Percentiles rank a stretch among this genome's conserved stretches.
phyloP scores from a whole-genome alignment of 768 basidiomycete species.

The Xerocomus spinulosus region DNA sequence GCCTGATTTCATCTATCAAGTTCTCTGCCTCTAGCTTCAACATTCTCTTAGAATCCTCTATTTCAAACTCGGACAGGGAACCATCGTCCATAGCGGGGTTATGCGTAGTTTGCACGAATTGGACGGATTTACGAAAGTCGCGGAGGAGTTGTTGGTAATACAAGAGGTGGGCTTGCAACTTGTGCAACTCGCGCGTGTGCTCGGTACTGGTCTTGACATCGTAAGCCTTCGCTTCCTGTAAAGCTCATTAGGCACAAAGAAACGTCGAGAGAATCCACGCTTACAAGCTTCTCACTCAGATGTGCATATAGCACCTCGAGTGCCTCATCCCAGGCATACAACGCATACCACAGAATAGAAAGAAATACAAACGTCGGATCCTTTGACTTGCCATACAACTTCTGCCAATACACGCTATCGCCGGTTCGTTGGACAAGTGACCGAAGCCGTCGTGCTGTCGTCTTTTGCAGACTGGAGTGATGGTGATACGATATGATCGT shows the following conservation, averaged over 20 bases:
- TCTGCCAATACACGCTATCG: slow-evolving; percentile 35
- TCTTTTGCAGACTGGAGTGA: slow-evolving; percentile 20
- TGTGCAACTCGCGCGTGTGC: slow-evolving; percentile 51
- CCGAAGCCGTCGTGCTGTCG: slow-evolving; percentile 26
- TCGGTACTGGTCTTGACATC: slow-evolving; percentile 35
- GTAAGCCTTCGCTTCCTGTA: slow-evolving; percentile 38
- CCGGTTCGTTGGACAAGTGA: slow-evolving; percentile 31
- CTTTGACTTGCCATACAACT: slow-evolving; percentile 27
- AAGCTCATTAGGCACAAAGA: neutral
- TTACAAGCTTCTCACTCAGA: slow-evolving; percentile 43
- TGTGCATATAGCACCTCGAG: slow-evolving; percentile 49
- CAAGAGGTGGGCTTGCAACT: slow-evolving; percentile 53
- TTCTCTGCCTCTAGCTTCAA: slow-evolving; percentile 19
- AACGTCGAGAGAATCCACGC: neutral
- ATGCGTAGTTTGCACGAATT: slow-evolving; percentile 44
- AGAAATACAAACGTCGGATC: slow-evolving; percentile 35
- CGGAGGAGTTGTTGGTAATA: slow-evolving; percentile 52
- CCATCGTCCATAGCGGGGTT: slow-evolving; percentile 43
- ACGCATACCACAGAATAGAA: slow-evolving; percentile 51
- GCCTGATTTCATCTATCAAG: slow-evolving; percentile 42
- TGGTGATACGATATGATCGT: slow-evolving; percentile 37
- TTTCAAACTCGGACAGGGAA: neutral
- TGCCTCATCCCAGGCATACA: slow-evolving; percentile 61
- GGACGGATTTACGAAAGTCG: slow-evolving; percentile 49
- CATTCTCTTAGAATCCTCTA: neutral